A percentile compares a stretch with the other conserved stretches of the same genome.
Evolutionary conservation across 805 yeast genomes (phyloP).

Genomic region (Candida tibetensis): DNA sequence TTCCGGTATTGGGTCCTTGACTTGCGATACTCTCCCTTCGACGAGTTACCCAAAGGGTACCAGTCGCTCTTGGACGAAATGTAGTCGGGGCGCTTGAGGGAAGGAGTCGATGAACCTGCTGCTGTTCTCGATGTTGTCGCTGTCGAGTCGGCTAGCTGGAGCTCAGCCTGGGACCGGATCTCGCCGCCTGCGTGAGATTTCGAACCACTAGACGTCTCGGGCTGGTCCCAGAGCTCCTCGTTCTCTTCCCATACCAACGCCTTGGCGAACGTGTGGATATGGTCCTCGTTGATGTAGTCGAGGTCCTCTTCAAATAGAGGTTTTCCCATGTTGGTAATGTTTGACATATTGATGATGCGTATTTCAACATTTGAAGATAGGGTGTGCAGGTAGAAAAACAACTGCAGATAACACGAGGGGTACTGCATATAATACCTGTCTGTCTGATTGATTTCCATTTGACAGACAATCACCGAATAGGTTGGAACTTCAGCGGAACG

Average conservation of each 20-base stretch:
- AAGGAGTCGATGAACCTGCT: neutral
- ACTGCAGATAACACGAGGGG: too few species aligned
- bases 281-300: conserved; percentile 33
- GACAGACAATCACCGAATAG: too few species aligned
- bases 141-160: neutral
- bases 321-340: neutral
- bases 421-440: too few species aligned
- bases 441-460: too few species aligned
- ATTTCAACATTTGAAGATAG: too few species aligned
- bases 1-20: neutral
- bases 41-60: conserved; percentile 20
- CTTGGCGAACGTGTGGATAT: conserved; percentile 38
- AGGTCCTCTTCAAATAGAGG: conserved; percentile 17
- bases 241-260: conserved; percentile 39
- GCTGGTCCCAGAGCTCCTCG: conserved; percentile 14
- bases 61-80: conserved; percentile 26
- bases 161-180: neutral
- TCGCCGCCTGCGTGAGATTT: neutral
- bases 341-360: too few species aligned
- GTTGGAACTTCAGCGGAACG: too few species aligned
- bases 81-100: conserved; percentile 14
- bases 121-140: neutral
- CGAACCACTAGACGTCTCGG: neutral
- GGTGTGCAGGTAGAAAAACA: too few species aligned
- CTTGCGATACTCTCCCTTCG: conserved; percentile 1